Evolutionary conservation across 1,284 basidiomycete genomes (phyloP), one percentile per base, ranked within the genome.

Genomic region (Tetrapyrgos nigripes): DNA sequence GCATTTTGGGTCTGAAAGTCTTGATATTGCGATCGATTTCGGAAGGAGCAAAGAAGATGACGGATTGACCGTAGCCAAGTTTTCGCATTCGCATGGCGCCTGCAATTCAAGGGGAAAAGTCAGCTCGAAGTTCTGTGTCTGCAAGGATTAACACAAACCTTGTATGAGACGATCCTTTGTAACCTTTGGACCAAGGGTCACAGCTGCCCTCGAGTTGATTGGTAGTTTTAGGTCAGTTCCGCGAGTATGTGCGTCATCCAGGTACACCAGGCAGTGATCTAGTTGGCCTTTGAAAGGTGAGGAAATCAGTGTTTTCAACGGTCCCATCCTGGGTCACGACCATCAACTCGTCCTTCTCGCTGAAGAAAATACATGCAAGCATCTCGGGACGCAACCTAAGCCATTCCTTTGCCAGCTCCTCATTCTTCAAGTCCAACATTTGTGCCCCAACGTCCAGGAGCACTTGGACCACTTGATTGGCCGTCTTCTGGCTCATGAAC

Each of bases 201-300:
- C 83, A 1, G 76, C 79, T 19, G 85, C 84, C 3, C 80, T 73
- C 48, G 71, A 74, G 19, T 72, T 58, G 1, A n/a, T 47, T 0
- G 84, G 83, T 31, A 86, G 69, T 43, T 79, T 84, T 14, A 86
- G 68, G 64, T 86, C 84, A 0, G 83, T 85, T 6, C 85, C 84
- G 27, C 85, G 70, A 0, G 85, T 86, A 59, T 86, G 84, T 1
- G 80, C 80, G 62, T 87, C 84, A 45, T 86, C 85, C 0, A 87
- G 76, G 58, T 87, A 86, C 2, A 85, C 64, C 3, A 84, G 60
- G 31, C 82, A 83, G 60, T 74, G 70, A 17, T 78, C 73, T 0
- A 85, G 67, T 54, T 76, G 76, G 37, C 76, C 70, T 2, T 64
- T 69, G 60, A 76, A 83, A 0, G 76, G 73, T 2, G 84, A 86